Evolutionary conservation across 2,329 filamentous ascomycete genomes (phyloP).

Genomic region (Exophiala sideris): DNA sequence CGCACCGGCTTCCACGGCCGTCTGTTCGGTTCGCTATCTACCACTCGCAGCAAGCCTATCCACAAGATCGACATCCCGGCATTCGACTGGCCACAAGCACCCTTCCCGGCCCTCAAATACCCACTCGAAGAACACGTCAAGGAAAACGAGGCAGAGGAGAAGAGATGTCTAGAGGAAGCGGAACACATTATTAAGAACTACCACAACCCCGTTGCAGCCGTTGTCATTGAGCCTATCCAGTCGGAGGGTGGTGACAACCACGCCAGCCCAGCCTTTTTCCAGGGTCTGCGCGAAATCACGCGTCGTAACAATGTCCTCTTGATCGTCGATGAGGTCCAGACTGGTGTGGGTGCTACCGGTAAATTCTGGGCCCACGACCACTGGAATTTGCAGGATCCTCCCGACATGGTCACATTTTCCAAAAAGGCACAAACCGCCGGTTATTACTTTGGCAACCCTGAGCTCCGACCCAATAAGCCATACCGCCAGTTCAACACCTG

Average conservation of each 20-base stretch:
- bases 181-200: conserved; percentile 76
- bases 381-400: conserved; percentile 75
- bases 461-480: conserved; percentile 81
- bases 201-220: conserved; percentile 74
- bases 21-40: conserved; percentile 81
- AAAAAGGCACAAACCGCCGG: conserved; percentile 95
- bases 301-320: conserved; percentile 61
- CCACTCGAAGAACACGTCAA: conserved; percentile 74
- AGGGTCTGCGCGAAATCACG: conserved; percentile 73
- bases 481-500: conserved; percentile 97
- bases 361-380: conserved; percentile 97
- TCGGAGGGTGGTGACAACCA: conserved; percentile 95
- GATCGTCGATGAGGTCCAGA: conserved; percentile 94
- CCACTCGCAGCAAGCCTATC: conserved; percentile 87
- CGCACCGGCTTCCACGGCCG: conserved; percentile 86
- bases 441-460: conserved; percentile 82
- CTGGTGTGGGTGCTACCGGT: conserved; percentile 85
- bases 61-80: conserved; percentile 94
- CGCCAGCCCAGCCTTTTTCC: conserved; percentile 83
- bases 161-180: conserved; percentile 75
- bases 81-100: conserved; percentile 90
- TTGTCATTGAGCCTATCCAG: conserved; percentile 87
- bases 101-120: conserved; percentile 83
- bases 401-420: conserved; percentile 91
- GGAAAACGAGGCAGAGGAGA: conserved; percentile 79